Base-by-base conservation (phyloP, 805 yeast genomes). In the Saturnispora besseyi region DNA sequence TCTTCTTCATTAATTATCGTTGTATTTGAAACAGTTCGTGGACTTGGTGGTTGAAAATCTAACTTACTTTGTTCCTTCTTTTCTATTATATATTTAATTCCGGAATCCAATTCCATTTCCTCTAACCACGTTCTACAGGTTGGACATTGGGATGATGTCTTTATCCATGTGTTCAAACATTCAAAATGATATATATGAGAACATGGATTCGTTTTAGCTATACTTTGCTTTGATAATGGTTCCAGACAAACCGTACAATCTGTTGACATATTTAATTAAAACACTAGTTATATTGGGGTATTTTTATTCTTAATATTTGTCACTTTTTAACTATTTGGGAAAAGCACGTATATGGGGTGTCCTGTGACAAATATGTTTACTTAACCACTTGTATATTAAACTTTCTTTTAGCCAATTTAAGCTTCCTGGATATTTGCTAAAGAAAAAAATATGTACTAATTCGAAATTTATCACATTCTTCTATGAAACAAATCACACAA, bases 101-200 rank as follows among this genome's bases (percentile, higher is more conserved):
- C 48, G 2, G 37, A 26, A 28, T 48, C 47, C 15, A 43, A 32
- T 4, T 11, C 37, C 47, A 41, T 48, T 29, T 51, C 40, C 33
- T 15, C 44, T 15, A 40, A 15, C 46, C 26, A 53, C n/a, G 40
- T 45, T 44, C 48, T 49, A 49, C 28, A 49, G 33, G 44, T 50
- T 13, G 71, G 57, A 48, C 72, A 67, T 49, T 63, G 59, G 6
- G 72, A 70, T 12, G 67, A 62, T 41, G 65, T 57, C 48, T 61
- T 59, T 1, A 66, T 55, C 72, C 72, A 67, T 36, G 65, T 62
- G 38, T 55, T 56, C 41, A 67, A 63, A 49, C 72, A 67, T 34
- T 61, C 63, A 46, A 61, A 64, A 47, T 67, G 72, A 42, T 67
- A 67, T 30, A 52, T 53, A 51, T 67, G 72, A 28, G 54, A 47